These are phyloP conservation scores for Coniella lustricola DNA, from an alignment of 2,329 filamentous ascomycete species.

Conservation along the genomic window DNA sequence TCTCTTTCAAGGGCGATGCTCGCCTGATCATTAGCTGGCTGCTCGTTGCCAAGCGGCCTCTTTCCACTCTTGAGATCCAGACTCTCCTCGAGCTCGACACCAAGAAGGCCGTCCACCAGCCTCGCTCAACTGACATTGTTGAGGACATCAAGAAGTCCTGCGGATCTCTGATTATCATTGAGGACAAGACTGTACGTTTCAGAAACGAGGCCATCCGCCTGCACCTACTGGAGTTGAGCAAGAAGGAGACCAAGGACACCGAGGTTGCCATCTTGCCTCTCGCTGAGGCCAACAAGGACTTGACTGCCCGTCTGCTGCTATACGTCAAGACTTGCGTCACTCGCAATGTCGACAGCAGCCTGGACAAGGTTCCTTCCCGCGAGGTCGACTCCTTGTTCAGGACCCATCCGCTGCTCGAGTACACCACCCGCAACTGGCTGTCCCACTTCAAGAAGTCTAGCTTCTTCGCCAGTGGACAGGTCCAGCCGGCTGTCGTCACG, in stretches of 20 bases:
- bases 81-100: slow-evolving; percentile 17
- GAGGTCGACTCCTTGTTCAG: slow-evolving; percentile 14
- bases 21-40: slow-evolving; percentile 17
- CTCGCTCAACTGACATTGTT: slow-evolving; percentile 17
- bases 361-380: slow-evolving; percentile 10
- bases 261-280: slow-evolving; percentile 12
- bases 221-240: slow-evolving; percentile 16
- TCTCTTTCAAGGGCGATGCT: slow-evolving; percentile 13
- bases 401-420: slow-evolving; percentile 14
- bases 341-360: slow-evolving; percentile 15
- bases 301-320: slow-evolving; percentile 14
- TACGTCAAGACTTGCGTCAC: slow-evolving; percentile 16
- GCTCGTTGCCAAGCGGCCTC: slow-evolving; percentile 15
- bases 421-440: slow-evolving; percentile 15
- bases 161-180: slow-evolving; percentile 14
- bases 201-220: slow-evolving; percentile 17
- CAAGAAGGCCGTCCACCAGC: slow-evolving; percentile 11
- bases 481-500: slow-evolving; percentile 7
- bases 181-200: slow-evolving; percentile 18
- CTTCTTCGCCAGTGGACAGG: slow-evolving; percentile 12
- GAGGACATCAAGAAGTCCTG: slow-evolving; percentile 17
- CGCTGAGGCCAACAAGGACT: slow-evolving; percentile 16
- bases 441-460: slow-evolving; percentile 14
- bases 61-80: slow-evolving; percentile 16
- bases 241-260: slow-evolving; percentile 15